Evolutionary conservation across 2,329 filamentous ascomycete genomes (phyloP).

Genomic region (Aspergillus sp.): DNA sequence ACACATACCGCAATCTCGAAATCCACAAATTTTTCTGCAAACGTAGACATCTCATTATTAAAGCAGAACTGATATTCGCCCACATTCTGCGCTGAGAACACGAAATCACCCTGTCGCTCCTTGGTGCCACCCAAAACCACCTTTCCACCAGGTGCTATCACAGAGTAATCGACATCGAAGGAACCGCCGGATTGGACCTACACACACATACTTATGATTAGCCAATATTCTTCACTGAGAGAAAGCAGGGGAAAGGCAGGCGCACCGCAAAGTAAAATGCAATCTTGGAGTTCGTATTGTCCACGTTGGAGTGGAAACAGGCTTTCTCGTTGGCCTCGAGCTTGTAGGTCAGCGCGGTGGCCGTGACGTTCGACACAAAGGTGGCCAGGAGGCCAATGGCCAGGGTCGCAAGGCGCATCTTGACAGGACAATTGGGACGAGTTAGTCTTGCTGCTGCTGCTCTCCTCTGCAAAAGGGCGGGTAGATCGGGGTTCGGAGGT

Average conservation of each 20-base stretch:
- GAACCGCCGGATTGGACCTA: slow-evolving; percentile 97
- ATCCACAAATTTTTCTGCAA: slow-evolving; percentile 94
- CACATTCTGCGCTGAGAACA: slow-evolving; percentile 80
- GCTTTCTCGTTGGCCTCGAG: slow-evolving; percentile 84
- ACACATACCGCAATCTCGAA: slow-evolving; percentile 82
- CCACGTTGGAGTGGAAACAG: slow-evolving; percentile 82
- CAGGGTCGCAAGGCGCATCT: slow-evolving; percentile 59
- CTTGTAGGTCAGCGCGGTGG: slow-evolving; percentile 91
- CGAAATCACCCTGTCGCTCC: slow-evolving; percentile 92
- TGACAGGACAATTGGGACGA: slow-evolving; percentile 5
- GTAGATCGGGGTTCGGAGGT: slow-evolving; percentile 12
- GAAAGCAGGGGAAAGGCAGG: neutral
- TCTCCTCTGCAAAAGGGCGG: slow-evolving; percentile 14
- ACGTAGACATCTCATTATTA: slow-evolving; percentile 96
- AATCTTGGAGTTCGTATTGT: slow-evolving; percentile 74
- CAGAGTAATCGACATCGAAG: slow-evolving; percentile 92
- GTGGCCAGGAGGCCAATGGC: slow-evolving; percentile 63
- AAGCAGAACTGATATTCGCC: slow-evolving; percentile 98
- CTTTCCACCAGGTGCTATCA: slow-evolving; percentile 72
- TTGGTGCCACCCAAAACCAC: slow-evolving; percentile 78
- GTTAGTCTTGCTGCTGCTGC: neutral
- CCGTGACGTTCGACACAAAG: slow-evolving; percentile 62
- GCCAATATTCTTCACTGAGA: slow-evolving; percentile 3
- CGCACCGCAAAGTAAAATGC: slow-evolving; percentile 97
- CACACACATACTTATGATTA: neutral